Evolutionary conservation across 2,329 filamentous ascomycete genomes (phyloP), one percentile per base, ranked within the genome.

Genomic region (Tolypocladium sp.): DNA sequence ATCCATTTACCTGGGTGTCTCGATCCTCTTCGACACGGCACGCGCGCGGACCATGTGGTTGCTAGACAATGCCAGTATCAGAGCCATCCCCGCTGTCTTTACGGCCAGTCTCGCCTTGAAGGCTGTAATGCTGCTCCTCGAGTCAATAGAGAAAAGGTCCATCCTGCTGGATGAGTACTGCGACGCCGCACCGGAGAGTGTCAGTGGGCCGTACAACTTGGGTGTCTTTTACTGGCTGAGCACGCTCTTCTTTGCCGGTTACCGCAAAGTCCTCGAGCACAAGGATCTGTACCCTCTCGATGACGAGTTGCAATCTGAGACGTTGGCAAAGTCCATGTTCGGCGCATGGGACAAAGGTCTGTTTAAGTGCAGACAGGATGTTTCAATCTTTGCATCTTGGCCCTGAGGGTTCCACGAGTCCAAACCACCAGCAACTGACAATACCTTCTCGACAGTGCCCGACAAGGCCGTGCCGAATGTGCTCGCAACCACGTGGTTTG

Each of bases 141-240:
- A 64, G 55, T 64, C 61, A 5, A 60, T 59, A 15, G 63, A 65
- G 55, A 65, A 64, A 44, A 58, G 63, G 9, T 54, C 55, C 13
- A 60, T 65, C 22, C 52, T 65, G 35, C 55, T 61, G 10, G 57
- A 56, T 7, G 53, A 44, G 25, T 59, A 60, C 46, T 3, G 41
- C 17, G 12, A 51, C 30, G 41, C 9, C 20, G 41, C 56, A 15
- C 56, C 56, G 20, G 56, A 57, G 35, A 51, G 20, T 8, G 42
- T 57, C 20, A 44, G 74, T 54, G 76, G 80, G 3, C 69, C 81
- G n/a, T 78, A 78, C 62, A 82, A 73, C 60, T 71, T 73, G 51
- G 69, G 68, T 0, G 68, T 81, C 15, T 84, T 84, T 64, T 78
- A 74, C 71, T 84, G 82, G 82, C 67, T 83, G 56, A 82, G 79